These are phyloP conservation scores for Polysphondylium violaceum DNA, from an alignment of 78 protist species.

Conservation along the genomic window DNA sequence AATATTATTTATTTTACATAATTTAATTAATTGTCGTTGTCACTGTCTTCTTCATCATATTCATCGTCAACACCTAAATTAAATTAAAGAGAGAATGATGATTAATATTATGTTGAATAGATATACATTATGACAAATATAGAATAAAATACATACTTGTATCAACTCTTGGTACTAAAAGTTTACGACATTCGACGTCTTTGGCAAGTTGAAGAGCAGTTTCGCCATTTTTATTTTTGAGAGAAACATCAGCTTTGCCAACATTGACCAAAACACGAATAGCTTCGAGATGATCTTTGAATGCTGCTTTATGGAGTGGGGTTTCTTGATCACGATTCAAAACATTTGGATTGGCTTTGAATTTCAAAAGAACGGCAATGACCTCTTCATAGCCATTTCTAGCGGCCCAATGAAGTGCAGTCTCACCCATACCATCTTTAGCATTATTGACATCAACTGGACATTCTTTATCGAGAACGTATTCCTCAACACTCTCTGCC, in stretches of 20 bases:
- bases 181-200: slow-evolving; percentile 62
- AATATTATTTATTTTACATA: background rate
- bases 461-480: slow-evolving; percentile 30
- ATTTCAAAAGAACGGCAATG: slow-evolving; percentile 31
- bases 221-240: slow-evolving; percentile 43
- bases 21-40: slow-evolving; percentile 2
- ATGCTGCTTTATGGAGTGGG: slow-evolving; percentile 62
- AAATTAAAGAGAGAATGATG: slow-evolving; percentile 5
- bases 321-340: slow-evolving; percentile 11
- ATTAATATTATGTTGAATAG: background rate
- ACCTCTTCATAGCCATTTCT: slow-evolving; percentile 45
- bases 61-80: background rate
- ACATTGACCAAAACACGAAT: slow-evolving; percentile 14
- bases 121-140: background rate
- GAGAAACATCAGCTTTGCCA: slow-evolving; percentile 14
- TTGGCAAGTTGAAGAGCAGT: slow-evolving; percentile 62
- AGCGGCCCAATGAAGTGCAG: slow-evolving; percentile 64
- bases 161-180: slow-evolving; percentile 48
- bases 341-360: slow-evolving; percentile 37
- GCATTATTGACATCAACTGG: slow-evolving; percentile 56
- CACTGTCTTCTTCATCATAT: slow-evolving; percentile 33
- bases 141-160: slow-evolving; percentile 42
- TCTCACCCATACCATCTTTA: slow-evolving; percentile 48
- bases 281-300: slow-evolving; percentile 37
- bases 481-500: slow-evolving; percentile 53